Evolutionary conservation across 495 filamentous ascomycete genomes (phyloP), one percentile per base, ranked within the genome.

Genomic region (Cercophora scortea): DNA sequence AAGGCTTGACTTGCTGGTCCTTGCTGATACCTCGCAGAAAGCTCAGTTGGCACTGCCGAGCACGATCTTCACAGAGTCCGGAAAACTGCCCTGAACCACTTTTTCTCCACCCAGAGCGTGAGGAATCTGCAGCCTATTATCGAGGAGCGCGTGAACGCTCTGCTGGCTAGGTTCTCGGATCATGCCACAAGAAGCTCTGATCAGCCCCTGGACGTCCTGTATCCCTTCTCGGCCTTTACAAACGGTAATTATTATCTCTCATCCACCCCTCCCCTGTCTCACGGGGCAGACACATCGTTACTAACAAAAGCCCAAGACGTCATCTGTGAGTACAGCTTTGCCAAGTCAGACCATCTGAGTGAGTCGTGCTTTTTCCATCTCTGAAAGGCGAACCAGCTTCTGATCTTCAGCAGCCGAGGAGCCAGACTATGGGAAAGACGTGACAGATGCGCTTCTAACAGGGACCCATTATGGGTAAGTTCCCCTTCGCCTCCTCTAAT

Each of bases 21-120:
- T 39, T 49, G 33, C 10, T 47, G 25, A 34, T 32, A 38, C 25
- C 45, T 47, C 11, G 45, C 34, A 35, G 32, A 17, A 15, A 47
- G 45, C 45, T 12, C 25, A n/a, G 13, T 47, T 4, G n/a, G 45
- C 11, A 49, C 47, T 11, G 45, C 45, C 0, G 45, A 49, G 1
- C 59, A 64, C 17, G 59, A 61, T 8, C 51, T 61, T 3, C 61
- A 64, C 42, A 42, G 50, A 6, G 51, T 38, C 8, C 45, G 59
- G 8, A 38, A 59, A 6, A 53, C 55, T 42, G 51, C 61, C 0
- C 18, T 64, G 10, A 53, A 59, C 0, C 52, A 52, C 4, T 64
- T 56, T 36, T 64, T 64, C 45, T 64, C 59, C 11, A 38, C 40
- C 6, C 13, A 41, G 8, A 50, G 53, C 8, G 33, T 64, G 17